These are phyloP conservation scores for Gynochthodes officinalis DNA, from an alignment of 257 asterid genomes.

Conservation along the genomic window DNA sequence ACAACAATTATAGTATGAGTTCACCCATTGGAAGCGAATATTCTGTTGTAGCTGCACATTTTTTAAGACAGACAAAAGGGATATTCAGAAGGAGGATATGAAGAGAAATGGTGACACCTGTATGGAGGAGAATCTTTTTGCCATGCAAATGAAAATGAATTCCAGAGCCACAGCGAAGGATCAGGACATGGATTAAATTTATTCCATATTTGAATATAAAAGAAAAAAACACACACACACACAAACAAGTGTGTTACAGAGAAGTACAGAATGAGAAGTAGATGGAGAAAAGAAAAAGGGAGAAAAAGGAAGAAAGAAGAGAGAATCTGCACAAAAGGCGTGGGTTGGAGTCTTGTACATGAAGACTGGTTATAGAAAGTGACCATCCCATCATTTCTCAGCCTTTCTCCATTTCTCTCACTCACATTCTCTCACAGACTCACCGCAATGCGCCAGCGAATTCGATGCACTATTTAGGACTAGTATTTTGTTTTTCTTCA, in stretches of 20 bases:
- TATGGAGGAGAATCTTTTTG: constrained; percentile 51
- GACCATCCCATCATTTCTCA: constrained; percentile 59
- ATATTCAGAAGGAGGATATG: constrained; percentile 59
- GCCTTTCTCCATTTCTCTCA: constrained; percentile 13
- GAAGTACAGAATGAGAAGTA: constrained; percentile 14
- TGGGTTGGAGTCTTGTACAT: constrained; percentile 74
- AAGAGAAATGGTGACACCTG: constrained; percentile 56
- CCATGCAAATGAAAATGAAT: constrained; percentile 23
- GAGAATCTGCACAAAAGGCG: constrained; percentile 75
- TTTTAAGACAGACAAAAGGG: constrained; percentile 53
- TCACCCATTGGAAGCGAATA: constrained; percentile 32
- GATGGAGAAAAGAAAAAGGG: not conserved
- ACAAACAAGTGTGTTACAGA: too few species aligned
- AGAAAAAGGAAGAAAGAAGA: constrained; percentile 15
- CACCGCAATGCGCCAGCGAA: constrained; percentile 26
- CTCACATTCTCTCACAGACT: constrained; percentile 19
- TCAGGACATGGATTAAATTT: too few species aligned
- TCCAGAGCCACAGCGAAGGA: constrained; percentile 1
- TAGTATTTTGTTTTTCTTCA: not conserved
- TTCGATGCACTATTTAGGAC: constrained; percentile 53
- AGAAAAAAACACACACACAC: too few species aligned
- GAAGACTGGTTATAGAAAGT: constrained; percentile 72
- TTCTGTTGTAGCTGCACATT: constrained; percentile 10
- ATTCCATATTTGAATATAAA: too few species aligned
- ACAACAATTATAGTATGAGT: too few species aligned